These are phyloP conservation scores for Spizellomyces punctatus DNA, from an alignment of 192 early-diverging fungal genomes.

Conservation along the genomic window DNA sequence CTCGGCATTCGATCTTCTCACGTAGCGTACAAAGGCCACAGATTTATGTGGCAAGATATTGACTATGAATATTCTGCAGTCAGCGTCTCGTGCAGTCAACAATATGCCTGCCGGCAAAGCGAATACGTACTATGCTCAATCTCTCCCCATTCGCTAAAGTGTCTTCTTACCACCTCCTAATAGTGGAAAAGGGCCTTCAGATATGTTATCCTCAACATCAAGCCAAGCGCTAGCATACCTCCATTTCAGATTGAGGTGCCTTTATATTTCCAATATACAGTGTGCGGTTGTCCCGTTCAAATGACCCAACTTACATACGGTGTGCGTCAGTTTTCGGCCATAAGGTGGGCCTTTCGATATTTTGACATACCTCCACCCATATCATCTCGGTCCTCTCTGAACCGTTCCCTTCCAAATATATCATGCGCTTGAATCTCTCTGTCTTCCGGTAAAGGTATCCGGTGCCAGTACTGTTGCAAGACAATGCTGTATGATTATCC, in stretches of 20 bases:
- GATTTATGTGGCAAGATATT: constrained; percentile 69
- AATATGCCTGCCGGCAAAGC: constrained; percentile 8
- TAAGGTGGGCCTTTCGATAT: background rate
- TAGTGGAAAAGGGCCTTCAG: background rate
- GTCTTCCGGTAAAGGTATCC: constrained; percentile 55
- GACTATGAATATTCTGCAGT: constrained; percentile 48
- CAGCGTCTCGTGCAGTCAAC: background rate
- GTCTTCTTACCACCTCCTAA: constrained; percentile 55
- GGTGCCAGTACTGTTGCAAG: constrained; percentile 49
- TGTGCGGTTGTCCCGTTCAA: constrained; percentile 72
- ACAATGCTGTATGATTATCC: too few relatives aligned
- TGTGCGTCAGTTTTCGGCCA: background rate
- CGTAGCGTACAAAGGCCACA: constrained; percentile 84
- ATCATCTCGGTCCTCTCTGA: constrained; percentile 55
- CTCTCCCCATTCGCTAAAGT: constrained; percentile 78
- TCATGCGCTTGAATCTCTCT: constrained; percentile 53
- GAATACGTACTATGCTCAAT: constrained; percentile 66
- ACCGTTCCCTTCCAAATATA: constrained; percentile 78
- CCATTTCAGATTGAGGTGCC: constrained; percentile 34
- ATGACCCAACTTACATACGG: constrained; percentile 70
- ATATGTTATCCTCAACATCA: too few relatives aligned
- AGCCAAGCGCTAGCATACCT: constrained; percentile 17
- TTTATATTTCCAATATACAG: constrained; percentile 73
- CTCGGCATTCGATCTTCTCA: constrained; percentile 70
- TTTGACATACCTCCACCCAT: constrained; percentile 63